Conservation (phyloP, 176 grass and related monocot species). For the sorghum (Sorghum bicolor) region DNA sequence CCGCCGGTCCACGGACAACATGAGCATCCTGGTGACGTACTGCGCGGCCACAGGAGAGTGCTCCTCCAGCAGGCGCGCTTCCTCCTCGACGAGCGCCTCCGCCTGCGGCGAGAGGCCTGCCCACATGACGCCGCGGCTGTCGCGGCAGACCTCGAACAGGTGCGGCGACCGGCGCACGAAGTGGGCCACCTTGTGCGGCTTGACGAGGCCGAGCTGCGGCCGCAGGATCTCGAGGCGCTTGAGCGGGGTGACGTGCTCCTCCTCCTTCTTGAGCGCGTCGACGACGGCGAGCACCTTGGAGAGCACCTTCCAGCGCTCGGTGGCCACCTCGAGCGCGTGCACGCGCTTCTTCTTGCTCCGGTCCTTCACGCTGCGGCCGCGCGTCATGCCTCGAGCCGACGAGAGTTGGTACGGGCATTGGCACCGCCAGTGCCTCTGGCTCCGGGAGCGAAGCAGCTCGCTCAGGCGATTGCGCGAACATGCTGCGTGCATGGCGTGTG, state of each 20-base stretch:
- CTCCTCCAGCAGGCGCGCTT: constrained; percentile 62
- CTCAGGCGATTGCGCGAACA: constrained; percentile 44
- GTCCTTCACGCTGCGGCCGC: constrained; percentile 54
- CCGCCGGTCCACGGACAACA: constrained; percentile 72
- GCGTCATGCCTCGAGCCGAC: constrained; percentile 51
- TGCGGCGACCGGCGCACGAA: constrained; percentile 65
- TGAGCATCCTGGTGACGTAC: constrained; percentile 65
- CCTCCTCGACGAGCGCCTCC: constrained; percentile 62
- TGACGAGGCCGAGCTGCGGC: constrained; percentile 60
- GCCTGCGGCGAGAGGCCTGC: constrained; percentile 55
- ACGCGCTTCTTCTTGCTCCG: constrained; percentile 77
- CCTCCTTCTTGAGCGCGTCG: constrained; percentile 68
- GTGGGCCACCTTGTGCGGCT: constrained; percentile 71
- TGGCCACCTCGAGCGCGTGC: constrained; percentile 68
- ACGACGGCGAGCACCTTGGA: constrained; percentile 64
- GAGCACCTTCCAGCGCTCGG: constrained; percentile 67
- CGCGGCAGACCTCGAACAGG: constrained; percentile 71
- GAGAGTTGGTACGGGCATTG: constrained; percentile 14
- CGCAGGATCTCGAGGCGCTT: constrained; percentile 66
- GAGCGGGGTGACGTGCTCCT: constrained; percentile 70
- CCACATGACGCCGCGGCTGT: constrained; percentile 71
- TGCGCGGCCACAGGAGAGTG: constrained; percentile 34
- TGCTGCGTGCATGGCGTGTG: constrained; percentile 25
- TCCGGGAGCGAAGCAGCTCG: constrained; percentile 4
- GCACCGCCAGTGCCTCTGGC: background rate